These are phyloP conservation scores for Prunus persica DNA, from an alignment of 306 rosid genomes.

Conservation along the genomic window DNA sequence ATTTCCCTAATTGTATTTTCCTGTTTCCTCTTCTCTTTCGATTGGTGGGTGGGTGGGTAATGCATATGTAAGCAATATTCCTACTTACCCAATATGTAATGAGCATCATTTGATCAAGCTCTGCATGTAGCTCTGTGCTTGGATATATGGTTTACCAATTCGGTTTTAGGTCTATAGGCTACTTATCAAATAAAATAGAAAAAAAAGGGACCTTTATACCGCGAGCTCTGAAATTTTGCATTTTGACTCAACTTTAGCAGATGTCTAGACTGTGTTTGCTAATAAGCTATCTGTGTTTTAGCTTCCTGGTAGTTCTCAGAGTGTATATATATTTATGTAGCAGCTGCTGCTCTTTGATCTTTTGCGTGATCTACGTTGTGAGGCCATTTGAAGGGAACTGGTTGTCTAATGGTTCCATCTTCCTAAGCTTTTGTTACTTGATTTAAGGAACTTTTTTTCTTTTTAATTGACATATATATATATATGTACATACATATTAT, in stretches of 20 bases:
- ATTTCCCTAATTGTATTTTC: not conserved
- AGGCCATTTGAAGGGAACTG: conserved; percentile 1
- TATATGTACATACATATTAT: not conserved
- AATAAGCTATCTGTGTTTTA: not conserved
- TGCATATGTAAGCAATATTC: not conserved
- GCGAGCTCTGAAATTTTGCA: conserved; percentile 17
- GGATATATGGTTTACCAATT: conserved; percentile 20
- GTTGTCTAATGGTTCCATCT: conserved; percentile 6
- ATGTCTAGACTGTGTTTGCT: not conserved
- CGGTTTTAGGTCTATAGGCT: conserved; percentile 4
- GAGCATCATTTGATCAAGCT: conserved; percentile 30
- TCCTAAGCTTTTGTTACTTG: conserved; percentile 12
- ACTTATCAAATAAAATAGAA: not conserved
- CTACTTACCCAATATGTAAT: not conserved
- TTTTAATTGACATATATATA: not conserved
- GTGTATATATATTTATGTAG: not conserved
- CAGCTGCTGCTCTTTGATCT: conserved; percentile 15
- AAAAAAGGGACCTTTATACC: not conserved
- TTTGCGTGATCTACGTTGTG: conserved; percentile 5
- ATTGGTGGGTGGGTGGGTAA: not conserved
- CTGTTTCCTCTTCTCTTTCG: not conserved
- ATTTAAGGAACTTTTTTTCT: conserved; percentile 6
- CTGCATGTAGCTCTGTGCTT: conserved; percentile 35
- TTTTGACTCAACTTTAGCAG: conserved; percentile 10
- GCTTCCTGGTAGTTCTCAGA: not conserved